Percentiles rank a stretch among this genome's conserved stretches.
These are phyloP conservation scores for Heteromeles arbutifolia DNA, from an alignment of 306 rosid genomes.

Conservation along the genomic window DNA sequence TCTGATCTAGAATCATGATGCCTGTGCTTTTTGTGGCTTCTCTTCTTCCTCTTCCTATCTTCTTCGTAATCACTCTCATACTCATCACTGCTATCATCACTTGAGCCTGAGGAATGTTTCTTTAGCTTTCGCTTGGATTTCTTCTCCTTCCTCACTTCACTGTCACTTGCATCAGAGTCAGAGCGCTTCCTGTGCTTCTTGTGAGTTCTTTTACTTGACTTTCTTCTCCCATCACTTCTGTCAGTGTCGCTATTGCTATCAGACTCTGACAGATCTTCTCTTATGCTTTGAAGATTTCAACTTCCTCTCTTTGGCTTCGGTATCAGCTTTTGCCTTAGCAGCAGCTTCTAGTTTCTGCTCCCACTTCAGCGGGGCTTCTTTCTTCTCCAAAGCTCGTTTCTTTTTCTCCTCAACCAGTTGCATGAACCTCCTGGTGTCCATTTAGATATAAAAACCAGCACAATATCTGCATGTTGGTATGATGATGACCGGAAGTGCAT, in stretches of 20 bases:
- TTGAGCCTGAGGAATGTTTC: conserved; percentile 39
- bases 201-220: conserved; percentile 45
- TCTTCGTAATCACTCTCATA: conserved; percentile 40
- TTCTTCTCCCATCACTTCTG: conserved; percentile 38
- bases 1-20: conserved; percentile 41
- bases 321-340: conserved; percentile 64
- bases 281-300: conserved; percentile 57
- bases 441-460: conserved; percentile 50
- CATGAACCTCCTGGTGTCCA: conserved; percentile 82
- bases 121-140: conserved; percentile 45
- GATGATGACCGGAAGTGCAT: conserved; percentile 93
- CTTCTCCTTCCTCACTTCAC: conserved; percentile 55
- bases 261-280: conserved; percentile 43
- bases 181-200: conserved; percentile 63
- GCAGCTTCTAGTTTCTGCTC: conserved; percentile 92
- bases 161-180: conserved; percentile 49
- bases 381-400: conserved; percentile 82
- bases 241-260: conserved; percentile 43
- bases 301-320: conserved; percentile 66
- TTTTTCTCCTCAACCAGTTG: conserved; percentile 92
- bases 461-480: conserved; percentile 75
- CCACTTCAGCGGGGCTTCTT: conserved; percentile 95
- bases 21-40: conserved; percentile 37
- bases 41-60: conserved; percentile 62
- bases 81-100: conserved; percentile 45